phyloP scores from a whole-genome alignment of 257 asterid species.

The Solanum neorickii region DNA sequence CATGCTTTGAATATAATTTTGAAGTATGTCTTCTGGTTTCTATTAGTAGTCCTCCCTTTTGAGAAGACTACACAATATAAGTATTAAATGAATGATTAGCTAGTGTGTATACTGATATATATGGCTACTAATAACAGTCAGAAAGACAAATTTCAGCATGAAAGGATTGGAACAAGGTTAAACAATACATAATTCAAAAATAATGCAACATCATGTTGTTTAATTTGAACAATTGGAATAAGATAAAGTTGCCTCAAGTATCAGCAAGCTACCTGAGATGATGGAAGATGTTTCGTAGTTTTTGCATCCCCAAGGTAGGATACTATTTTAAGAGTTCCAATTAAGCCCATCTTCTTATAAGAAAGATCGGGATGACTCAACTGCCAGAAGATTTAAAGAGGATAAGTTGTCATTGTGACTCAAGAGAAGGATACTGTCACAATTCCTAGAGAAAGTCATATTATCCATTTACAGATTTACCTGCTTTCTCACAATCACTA shows the following conservation, averaged over 20 bases:
- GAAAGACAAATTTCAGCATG: background rate
- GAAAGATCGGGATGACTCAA: constrained; percentile 58
- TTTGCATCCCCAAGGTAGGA: constrained; percentile 57
- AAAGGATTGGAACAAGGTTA: background rate
- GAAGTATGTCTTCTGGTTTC: background rate
- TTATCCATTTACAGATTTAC: constrained; percentile 12
- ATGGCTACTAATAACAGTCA: background rate
- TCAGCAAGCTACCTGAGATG: constrained; percentile 39
- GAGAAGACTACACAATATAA: background rate
- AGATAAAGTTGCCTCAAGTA: background rate
- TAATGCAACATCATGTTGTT: background rate
- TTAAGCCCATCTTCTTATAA: constrained; percentile 87
- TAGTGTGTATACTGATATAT: background rate
- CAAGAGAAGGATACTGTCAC: background rate
- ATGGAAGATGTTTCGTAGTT: constrained; percentile 26
- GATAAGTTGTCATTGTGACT: constrained; percentile 3
- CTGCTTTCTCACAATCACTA: constrained; percentile 77
- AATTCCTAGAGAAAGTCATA: background rate
- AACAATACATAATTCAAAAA: background rate
- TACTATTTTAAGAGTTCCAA: constrained; percentile 70
- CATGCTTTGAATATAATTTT: background rate
- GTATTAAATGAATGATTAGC: background rate
- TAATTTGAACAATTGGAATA: background rate
- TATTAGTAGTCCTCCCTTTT: background rate
- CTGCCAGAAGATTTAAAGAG: constrained; percentile 26